Percentiles rank a stretch among this genome's conserved stretches.
These are phyloP conservation scores for Berkeleyomyces rouxiae DNA, from an alignment of 2,329 filamentous ascomycete genomes.

Conservation along the genomic window DNA sequence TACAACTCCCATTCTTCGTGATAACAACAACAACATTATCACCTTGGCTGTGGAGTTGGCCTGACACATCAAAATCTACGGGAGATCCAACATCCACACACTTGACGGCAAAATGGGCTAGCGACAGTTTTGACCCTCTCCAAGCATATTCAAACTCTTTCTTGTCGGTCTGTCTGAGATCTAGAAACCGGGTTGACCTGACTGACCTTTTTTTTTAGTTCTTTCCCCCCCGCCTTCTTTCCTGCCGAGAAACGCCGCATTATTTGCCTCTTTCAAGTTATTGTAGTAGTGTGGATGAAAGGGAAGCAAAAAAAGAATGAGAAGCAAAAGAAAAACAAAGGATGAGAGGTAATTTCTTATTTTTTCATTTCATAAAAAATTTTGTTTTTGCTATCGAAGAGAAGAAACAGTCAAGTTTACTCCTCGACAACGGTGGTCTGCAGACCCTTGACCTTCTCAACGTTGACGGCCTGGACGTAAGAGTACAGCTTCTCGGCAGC, in stretches of 20 bases:
- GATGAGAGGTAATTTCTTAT: conserved; percentile 14
- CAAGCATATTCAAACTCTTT: not conserved
- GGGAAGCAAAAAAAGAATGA: not conserved
- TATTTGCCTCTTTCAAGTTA: not conserved
- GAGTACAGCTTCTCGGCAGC: conserved; percentile 99
- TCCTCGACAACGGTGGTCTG: conserved; percentile 76
- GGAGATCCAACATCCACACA: no score
- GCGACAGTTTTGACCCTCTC: not conserved
- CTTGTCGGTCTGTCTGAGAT: not conserved
- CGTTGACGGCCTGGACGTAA: conserved; percentile 98
- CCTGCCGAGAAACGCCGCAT: not conserved
- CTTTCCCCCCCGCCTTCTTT: not conserved
- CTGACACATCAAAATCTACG: no score
- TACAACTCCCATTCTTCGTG: no score
- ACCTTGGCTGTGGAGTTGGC: no score
- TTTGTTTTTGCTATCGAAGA: conserved; percentile 18
- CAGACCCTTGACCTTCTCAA: conserved; percentile 98
- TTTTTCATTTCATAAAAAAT: conserved; percentile 18
- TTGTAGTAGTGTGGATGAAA: not conserved
- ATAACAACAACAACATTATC: no score
- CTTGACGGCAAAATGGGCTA: no score
- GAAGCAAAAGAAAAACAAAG: conserved; percentile 7
- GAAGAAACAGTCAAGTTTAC: conserved; percentile 25
- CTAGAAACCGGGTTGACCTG: not conserved
- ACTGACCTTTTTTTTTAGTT: not conserved